Evolutionary conservation across 495 filamentous ascomycete genomes (phyloP), one percentile per base, ranked within the genome.

Genomic region (Neurospora tetraspora): DNA sequence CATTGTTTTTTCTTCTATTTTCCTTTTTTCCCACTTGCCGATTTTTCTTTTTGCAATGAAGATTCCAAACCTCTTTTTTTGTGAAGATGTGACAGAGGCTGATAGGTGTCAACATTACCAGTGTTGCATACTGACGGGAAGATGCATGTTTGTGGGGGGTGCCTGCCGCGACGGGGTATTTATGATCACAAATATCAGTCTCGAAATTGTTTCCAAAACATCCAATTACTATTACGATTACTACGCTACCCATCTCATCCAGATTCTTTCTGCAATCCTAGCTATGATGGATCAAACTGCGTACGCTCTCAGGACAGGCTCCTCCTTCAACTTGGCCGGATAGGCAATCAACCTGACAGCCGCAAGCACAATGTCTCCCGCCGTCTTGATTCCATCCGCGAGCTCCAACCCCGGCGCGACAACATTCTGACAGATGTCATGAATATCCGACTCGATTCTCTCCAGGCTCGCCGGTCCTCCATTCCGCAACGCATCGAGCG

Each of bases 401-500:
- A 31, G 27, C 11, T 18, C 27, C 27, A 61, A 61, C 14, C 53
- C 53, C 1, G 53, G 11, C 14, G 53, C 53, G 23, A 61, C 12
- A 8, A 61, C 14, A 34, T 34, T 61, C 14, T 34, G 5, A 18
- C 53, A 61, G 14, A 34, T 59, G 3, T 34, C 27, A 4, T 9
- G 53, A 34, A 61, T 61, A 2, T 34, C 27, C 1, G 27, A 16
- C 53, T 16, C 3, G 2, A 61, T 61, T 34, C 53, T 34, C 2
- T 16, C 5, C 14, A 61, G 12, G 0, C 27, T 34, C 12, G 53
- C 83, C 1, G 85, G 82, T 5, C 84, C 82, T 16, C 70, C 72
- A 77, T 85, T 76, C n/a, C 31, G 73, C 69, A 86, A 74, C 16
- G 84, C 84, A 74, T 87, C 84, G 14, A 82, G 72, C 1, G 78